These are phyloP conservation scores for Colletotrichum sp. DNA, from an alignment of 2,329 filamentous ascomycete species.

Conservation along the genomic window DNA sequence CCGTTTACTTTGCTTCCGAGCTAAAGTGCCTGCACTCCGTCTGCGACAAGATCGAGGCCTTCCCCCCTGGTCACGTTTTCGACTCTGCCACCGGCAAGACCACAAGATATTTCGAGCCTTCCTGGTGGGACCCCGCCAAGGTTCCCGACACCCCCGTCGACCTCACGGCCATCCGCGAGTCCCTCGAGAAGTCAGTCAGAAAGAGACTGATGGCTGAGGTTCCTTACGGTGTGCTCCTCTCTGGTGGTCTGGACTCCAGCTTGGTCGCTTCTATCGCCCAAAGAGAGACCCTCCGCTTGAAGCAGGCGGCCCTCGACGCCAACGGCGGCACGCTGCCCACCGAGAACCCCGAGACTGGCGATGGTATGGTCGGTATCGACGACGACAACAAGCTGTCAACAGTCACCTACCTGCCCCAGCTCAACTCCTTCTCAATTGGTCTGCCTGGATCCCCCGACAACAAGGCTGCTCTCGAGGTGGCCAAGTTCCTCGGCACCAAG, in stretches of 20 bases:
- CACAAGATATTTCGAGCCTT: conserved; percentile 88
- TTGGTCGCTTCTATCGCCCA: conserved; percentile 95
- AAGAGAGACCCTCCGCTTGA: conserved; percentile 83
- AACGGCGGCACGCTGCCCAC: conserved; percentile 50
- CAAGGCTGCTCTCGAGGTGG: conserved; percentile 88
- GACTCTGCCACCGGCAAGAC: conserved; percentile 89
- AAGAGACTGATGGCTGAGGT: conserved; percentile 99
- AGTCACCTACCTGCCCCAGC: conserved; percentile 87
- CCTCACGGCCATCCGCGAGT: conserved; percentile 79
- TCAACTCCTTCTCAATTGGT: conserved; percentile 99
- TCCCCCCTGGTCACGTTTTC: conserved; percentile 95
- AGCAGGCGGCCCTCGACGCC: conserved; percentile 63
- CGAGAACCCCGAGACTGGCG: conserved; percentile 63
- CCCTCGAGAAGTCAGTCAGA: conserved; percentile 88
- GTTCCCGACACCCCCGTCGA: conserved; percentile 84
- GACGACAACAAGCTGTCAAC: conserved; percentile 89
- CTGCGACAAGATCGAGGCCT: conserved; percentile 93
- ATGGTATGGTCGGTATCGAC: conserved; percentile 90
- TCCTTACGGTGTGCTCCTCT: conserved; percentile 94
- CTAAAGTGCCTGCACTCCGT: conserved; percentile 91
- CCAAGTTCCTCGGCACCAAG: conserved; percentile 95
- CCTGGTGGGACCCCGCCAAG: conserved; percentile 86
- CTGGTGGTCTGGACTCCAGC: conserved; percentile 94
- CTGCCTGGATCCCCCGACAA: conserved; percentile 92
- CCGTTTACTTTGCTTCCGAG: conserved; percentile 96